These are phyloP conservation scores for Microstegium vimineum DNA, from an alignment of 176 grass and related monocot species.

Conservation along the genomic window DNA sequence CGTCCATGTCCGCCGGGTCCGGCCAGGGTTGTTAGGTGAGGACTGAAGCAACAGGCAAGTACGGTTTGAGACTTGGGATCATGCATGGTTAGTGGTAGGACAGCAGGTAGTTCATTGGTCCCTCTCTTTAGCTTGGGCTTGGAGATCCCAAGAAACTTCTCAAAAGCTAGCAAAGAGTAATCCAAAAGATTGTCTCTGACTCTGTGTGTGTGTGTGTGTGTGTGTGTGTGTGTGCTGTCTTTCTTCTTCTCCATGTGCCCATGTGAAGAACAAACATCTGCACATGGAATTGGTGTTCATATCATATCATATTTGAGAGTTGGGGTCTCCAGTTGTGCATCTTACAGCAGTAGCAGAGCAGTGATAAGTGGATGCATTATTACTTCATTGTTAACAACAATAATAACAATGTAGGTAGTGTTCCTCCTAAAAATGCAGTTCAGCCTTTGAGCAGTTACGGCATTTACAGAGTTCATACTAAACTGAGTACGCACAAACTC, in stretches of 20 bases:
- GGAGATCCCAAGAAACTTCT: background rate
- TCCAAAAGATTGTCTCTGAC: background rate
- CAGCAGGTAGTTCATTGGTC: background rate
- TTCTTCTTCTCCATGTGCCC: background rate
- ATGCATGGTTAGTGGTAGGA: background rate
- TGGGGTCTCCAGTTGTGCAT: background rate
- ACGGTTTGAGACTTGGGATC: background rate
- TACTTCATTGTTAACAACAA: background rate
- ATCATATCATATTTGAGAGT: too few relatives aligned
- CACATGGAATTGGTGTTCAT: background rate
- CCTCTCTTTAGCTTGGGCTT: background rate
- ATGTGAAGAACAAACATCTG: background rate
- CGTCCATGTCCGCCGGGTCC: background rate
- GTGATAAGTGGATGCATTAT: background rate
- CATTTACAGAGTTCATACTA: background rate
- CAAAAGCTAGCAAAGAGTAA: background rate
- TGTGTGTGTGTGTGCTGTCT: background rate
- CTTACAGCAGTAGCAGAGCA: background rate
- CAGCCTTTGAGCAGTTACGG: background rate
- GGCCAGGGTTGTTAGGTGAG: slow-evolving; percentile 4
- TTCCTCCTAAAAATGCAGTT: background rate
- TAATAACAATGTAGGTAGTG: background rate
- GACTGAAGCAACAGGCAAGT: too few relatives aligned
- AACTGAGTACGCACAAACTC: background rate
- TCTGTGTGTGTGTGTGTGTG: too few relatives aligned